Evolutionary conservation across 805 yeast genomes (phyloP), one percentile per base, ranked within the genome.

Genomic region (Barnettozyma botsteinii): DNA sequence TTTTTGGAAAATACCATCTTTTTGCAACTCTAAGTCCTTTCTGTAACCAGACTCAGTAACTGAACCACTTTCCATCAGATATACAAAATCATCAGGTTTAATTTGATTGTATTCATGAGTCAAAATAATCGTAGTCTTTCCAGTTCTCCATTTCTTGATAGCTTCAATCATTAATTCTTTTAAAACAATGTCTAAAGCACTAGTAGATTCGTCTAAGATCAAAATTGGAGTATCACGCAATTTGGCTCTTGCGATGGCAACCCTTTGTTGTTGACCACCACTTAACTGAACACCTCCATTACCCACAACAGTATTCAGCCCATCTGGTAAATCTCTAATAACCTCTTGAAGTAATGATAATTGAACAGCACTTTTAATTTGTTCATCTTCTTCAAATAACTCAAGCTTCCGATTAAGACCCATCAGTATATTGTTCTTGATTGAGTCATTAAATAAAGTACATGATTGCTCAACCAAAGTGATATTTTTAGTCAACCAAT

Each of bases 231-330:
- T 61, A 52, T 93, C 73, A 46, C 86, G 69, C 4, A 88, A 43
- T 41, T 69, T 69, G 0, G 97, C 97, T 40, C 97, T 69, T 0
- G 98, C 96, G 22, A 93, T 53, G 0, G 91, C 83, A 3, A 93
- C 67, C 45, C 89, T 67, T 60, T 93, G 98, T 41, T 71, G 75
- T 57, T 93, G 96, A 0, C 99, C 99, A 5, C 98, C 98, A 47
- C 96, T 85, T 8, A 91, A 62, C 2, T 67, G 52, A 4, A 70
- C 53, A 3, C 76, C 74, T 11, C 65, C 61, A 2, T 55, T 51
- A 0, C 79, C 75, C 8, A 85, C 47, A 4, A 55, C 45, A 0
- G 85, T 75, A 14, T 81, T 69, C 3, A 76, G 26, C 0, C 89
- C 86, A 5, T 73, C 54, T 0, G 81, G 77, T 1, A 81, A 56